Evolutionary conservation across 352 stramenopile genomes (phyloP), one percentile per base, ranked within the genome.

Genomic region (Peronospora destructor): DNA sequence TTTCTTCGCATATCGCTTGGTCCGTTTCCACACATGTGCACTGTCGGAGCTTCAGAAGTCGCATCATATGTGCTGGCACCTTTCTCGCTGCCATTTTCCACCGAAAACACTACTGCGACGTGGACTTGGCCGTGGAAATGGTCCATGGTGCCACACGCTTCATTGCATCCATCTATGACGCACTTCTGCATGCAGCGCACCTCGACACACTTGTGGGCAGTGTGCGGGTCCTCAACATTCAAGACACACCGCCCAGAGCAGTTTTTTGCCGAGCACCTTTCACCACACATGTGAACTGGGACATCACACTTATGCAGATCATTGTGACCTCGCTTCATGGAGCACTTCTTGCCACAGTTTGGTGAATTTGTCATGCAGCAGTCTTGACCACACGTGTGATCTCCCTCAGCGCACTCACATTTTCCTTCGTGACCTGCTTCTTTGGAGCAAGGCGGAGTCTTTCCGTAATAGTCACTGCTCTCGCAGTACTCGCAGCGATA

Each of bases 121-220:
- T 83, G 63, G 5, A 50, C 46, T 23, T 80, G 66, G 0, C 71
- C 75, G 43, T 91, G 78, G 21, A 91, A 91, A 55, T 91, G 81
- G 42, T 89, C 70, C 30, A 52, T 50, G 0, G 42, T 59, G 5
- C 55, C 56, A 36, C 80, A 91, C 0, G 59, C 16, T 32, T 84
- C 66, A 6, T 61, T 65, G 38, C 77, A 91, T 21, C 65, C 76
- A 6, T 80, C 61, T 55, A 89, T 83, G 6, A 77, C 38, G 40
- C 81, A 91, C 23, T 54, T 53, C 19, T 83, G 38, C 29, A 83
- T 67, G 46, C 81, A 91, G 6, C 63, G 66, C 11, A 71, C 54
- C 43, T 79, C 64, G 11, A 73, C 68, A 16, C 81, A 91, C 34
- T 82, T 84, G 65, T 90, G 81, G 1, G 56, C 64, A 3, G 50